These are phyloP conservation scores for Asterionellopsis glacialis DNA, from an alignment of 108 stramenopile species.

Conservation along the genomic window DNA sequence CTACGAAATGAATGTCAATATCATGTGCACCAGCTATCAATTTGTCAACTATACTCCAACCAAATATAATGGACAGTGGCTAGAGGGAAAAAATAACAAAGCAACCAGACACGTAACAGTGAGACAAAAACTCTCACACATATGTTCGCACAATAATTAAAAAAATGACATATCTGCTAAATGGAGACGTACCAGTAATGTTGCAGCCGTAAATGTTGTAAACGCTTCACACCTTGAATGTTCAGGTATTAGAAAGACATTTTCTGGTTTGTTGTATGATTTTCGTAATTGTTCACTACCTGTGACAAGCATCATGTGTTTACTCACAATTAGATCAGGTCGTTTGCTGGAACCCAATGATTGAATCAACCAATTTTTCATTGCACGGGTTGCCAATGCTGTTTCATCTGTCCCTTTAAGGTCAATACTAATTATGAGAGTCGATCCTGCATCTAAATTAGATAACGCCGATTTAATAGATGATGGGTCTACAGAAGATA, in stretches of 20 bases:
- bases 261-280: conserved; percentile 38
- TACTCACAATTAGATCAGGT: conserved; percentile 33
- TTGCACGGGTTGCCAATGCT: conserved; percentile 21
- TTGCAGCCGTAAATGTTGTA: conserved; percentile 61
- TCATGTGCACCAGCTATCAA: conserved; percentile 73
- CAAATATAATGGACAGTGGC: conserved; percentile 73
- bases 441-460: conserved; percentile 58
- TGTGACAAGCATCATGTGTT: conserved; percentile 73
- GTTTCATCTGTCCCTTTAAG: conserved; percentile 42
- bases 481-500: conserved; percentile 63
- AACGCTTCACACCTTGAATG: conserved; percentile 72
- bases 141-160: background rate
- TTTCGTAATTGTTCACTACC: conserved; percentile 31
- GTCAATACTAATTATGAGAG: conserved; percentile 59
- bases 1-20: conserved; percentile 79
- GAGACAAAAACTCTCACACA: too few species aligned
- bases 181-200: conserved; percentile 45
- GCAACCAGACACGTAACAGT: background rate
- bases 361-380: conserved; percentile 56
- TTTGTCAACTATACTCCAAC: conserved; percentile 54
- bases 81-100: conserved; percentile 1
- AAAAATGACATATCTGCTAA: background rate
- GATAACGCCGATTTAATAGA: conserved; percentile 34
- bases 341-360: conserved; percentile 20
- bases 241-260: conserved; percentile 55